phyloP scores from a whole-genome alignment of 1,139 yeast species.

The Ashbya aceris region DNA sequence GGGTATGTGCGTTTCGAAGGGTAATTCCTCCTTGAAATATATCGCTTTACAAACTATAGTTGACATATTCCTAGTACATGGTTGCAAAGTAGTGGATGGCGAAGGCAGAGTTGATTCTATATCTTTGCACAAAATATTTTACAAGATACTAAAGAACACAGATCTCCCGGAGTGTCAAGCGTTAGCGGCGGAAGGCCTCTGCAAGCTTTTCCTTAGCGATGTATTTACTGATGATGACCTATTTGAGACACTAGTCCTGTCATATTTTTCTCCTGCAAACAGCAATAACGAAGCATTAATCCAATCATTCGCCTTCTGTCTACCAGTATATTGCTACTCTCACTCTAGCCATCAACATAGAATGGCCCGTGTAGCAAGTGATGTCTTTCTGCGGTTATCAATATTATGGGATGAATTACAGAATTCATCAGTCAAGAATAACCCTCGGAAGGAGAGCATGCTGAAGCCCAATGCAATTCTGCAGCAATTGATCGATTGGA shows the following conservation, averaged over 20 bases:
- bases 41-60: slow-evolving; percentile 62
- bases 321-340: slow-evolving; percentile 85
- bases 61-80: slow-evolving; percentile 73
- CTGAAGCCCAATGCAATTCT: slow-evolving; percentile 51
- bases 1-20: slow-evolving; percentile 55
- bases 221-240: slow-evolving; percentile 61
- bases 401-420: slow-evolving; percentile 30
- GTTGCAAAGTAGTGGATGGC: slow-evolving; percentile 54
- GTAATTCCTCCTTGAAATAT: slow-evolving; percentile 46
- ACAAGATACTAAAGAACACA: slow-evolving; percentile 50
- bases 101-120: slow-evolving; percentile 56
- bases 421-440: slow-evolving; percentile 28
- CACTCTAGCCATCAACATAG: slow-evolving; percentile 64
- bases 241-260: slow-evolving; percentile 59
- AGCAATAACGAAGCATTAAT: slow-evolving; percentile 55
- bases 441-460: slow-evolving; percentile 30
- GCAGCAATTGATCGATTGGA: slow-evolving; percentile 77
- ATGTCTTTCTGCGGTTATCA: slow-evolving; percentile 49
- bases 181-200: slow-evolving; percentile 76
- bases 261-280: slow-evolving; percentile 67
- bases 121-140: slow-evolving; percentile 56
- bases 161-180: slow-evolving; percentile 64
- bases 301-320: slow-evolving; percentile 78
- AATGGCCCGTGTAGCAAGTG: slow-evolving; percentile 56
- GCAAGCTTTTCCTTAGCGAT: slow-evolving; percentile 74